phyloP scores from a whole-genome alignment of 2,329 filamentous ascomycete species.

The Bipolaris zeicola region DNA sequence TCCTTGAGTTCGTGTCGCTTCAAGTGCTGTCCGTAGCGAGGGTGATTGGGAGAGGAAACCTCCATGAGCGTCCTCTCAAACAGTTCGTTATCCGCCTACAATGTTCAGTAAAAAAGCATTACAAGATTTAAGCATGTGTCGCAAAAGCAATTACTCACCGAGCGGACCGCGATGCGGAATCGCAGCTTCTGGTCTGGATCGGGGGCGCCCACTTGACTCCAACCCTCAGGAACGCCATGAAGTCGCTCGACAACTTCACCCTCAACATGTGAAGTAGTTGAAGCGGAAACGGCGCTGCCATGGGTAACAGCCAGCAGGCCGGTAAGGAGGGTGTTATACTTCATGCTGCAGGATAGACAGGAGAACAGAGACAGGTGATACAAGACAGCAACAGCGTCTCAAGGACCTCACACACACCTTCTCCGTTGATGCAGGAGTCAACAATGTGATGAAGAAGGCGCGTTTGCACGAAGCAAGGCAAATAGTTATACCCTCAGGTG shows the following conservation, averaged over 20 bases:
- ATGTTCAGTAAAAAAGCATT: conserved; percentile 18
- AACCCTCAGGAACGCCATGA: conserved; percentile 42
- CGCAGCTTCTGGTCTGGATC: conserved; percentile 40
- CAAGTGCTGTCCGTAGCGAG: conserved; percentile 66
- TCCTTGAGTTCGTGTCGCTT: conserved; percentile 64
- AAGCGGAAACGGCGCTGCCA: conserved; percentile 29
- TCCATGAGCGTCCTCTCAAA: conserved; percentile 66
- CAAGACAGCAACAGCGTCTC: neutral
- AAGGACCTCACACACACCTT: neutral
- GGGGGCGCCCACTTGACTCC: conserved; percentile 43
- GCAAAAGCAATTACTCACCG: conserved; percentile 35
- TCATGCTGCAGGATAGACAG: conserved; percentile 30
- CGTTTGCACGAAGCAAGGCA: neutral
- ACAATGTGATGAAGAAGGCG: neutral
- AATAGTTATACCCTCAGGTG: conserved; percentile 5
- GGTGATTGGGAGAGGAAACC: conserved; percentile 65
- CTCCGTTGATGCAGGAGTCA: neutral
- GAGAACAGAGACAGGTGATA: neutral
- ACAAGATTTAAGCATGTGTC: neutral
- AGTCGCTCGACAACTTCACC: conserved; percentile 42
- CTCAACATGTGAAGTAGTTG: conserved; percentile 32
- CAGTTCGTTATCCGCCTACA: conserved; percentile 54
- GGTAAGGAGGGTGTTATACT: conserved; percentile 36
- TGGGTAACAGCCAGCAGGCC: conserved; percentile 42
- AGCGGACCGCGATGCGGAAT: conserved; percentile 49